Conservation (phyloP, 1,284 basidiomycete genomes). For the Xerocomus minutiporus region DNA sequence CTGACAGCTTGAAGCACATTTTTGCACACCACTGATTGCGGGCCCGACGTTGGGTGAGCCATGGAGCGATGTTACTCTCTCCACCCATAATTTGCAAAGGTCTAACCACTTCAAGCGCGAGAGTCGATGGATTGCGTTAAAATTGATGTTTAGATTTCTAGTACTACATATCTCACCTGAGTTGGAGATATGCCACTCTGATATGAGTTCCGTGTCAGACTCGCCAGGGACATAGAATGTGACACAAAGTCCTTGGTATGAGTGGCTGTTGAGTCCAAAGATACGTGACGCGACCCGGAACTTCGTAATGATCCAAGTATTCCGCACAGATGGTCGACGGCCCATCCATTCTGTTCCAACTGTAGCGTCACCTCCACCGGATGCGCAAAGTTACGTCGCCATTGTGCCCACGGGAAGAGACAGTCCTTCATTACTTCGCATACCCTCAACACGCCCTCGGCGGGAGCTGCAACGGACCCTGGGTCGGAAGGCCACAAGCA, state of each 20-base stretch:
- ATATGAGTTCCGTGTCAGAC: slow-evolving; percentile 66
- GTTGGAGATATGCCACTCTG: slow-evolving; percentile 57
- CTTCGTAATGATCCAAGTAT: too few relatives aligned
- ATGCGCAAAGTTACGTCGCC: too few relatives aligned
- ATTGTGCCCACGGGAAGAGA: too few relatives aligned
- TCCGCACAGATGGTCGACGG: too few relatives aligned
- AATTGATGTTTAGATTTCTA: not conserved
- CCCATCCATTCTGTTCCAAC: too few relatives aligned
- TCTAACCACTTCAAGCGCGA: slow-evolving; percentile 51
- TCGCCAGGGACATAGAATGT: slow-evolving; percentile 54
- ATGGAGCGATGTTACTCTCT: slow-evolving; percentile 42
- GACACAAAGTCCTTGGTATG: not conserved
- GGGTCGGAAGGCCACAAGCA: too few relatives aligned
- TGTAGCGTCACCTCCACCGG: too few relatives aligned
- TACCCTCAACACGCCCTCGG: too few relatives aligned
- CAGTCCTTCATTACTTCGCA: too few relatives aligned
- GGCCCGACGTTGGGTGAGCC: slow-evolving; percentile 32
- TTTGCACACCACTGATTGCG: slow-evolving; percentile 45
- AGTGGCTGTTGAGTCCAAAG: too few relatives aligned
- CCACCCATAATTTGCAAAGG: slow-evolving; percentile 56
- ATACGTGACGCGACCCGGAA: too few relatives aligned
- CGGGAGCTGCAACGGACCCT: too few relatives aligned
- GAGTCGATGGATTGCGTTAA: slow-evolving; percentile 1
- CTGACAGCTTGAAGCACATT: not conserved
- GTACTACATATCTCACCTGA: slow-evolving; percentile 44